phyloP scores from a whole-genome alignment of 2,329 filamentous ascomycete genomes.

The Cylindrodendrum hubeiense region DNA sequence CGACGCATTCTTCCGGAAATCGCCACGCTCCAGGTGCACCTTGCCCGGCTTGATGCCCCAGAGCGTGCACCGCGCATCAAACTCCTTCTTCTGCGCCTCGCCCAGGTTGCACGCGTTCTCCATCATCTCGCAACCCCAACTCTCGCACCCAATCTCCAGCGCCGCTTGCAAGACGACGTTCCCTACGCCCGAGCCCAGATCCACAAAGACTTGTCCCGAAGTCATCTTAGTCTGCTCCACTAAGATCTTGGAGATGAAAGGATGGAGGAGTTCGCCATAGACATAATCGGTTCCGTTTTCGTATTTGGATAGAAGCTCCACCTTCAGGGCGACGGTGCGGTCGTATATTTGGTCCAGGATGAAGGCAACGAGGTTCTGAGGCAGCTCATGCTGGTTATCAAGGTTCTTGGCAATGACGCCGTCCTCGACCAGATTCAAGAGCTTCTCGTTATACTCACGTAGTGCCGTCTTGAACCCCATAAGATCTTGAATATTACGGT shows the following conservation, averaged over 20 bases:
- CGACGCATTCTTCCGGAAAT: constrained; percentile 80
- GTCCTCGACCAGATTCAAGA: constrained; percentile 74
- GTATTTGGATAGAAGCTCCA: constrained; percentile 86
- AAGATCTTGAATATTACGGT: constrained; percentile 72
- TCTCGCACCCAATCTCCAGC: constrained; percentile 92
- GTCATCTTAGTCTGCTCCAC: constrained; percentile 80
- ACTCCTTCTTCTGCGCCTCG: constrained; percentile 83
- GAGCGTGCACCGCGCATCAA: constrained; percentile 84
- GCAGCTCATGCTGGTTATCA: constrained; percentile 75
- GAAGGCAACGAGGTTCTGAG: constrained; percentile 79
- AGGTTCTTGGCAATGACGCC: constrained; percentile 81
- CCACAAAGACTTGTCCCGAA: constrained; percentile 89
- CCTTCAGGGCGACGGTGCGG: constrained; percentile 89
- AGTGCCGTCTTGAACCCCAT: constrained; percentile 80
- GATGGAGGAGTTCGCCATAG: constrained; percentile 91
- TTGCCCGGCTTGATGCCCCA: constrained; percentile 88
- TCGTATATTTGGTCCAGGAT: constrained; percentile 92
- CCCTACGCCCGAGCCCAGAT: constrained; percentile 94
- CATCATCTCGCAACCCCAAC: constrained; percentile 98
- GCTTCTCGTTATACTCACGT: constrained; percentile 79
- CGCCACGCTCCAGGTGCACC: constrained; percentile 84
- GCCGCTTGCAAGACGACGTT: constrained; percentile 96
- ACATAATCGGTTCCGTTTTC: constrained; percentile 93
- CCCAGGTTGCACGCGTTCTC: constrained; percentile 87
- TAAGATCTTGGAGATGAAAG: constrained; percentile 87